Evolutionary conservation across 441 rosid species (phyloP), one percentile per base, ranked within the genome.

Genomic region (Gossypium schwendimanii): DNA sequence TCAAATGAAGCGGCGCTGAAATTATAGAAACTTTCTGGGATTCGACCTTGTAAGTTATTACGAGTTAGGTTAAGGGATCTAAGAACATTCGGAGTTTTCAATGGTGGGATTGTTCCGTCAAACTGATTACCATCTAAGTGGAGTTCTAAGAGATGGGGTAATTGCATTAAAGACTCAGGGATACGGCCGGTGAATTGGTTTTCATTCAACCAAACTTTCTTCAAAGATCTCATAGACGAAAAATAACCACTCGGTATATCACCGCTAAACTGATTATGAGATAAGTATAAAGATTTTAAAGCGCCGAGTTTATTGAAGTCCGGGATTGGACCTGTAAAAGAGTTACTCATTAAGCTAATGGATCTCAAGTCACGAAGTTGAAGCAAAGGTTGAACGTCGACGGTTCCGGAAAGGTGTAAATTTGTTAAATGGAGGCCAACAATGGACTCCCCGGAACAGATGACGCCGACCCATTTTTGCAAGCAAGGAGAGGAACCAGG

Each of bases 41-140:
- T 91, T 78, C 81, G 70, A 12, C 97, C 97, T 69, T 83, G 87
- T 6, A 94, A 81, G 10, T 81, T 72, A 82, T 94, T 94, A 64
- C 71, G n/a, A 8, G 98, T 83, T 23, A 94, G 9, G 74, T 90
- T 83, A 4, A 94, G 14, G 0, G 91, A 85, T 17, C 41, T 62
- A 2, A 89, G 1, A 45, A 62, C 36, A 26, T 80, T 54, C 7
- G 78, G 78, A 1, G 62, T 61, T 65, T 76, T 79, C 62, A 85
- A 59, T 5, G 80, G 53, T 0, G 94, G 96, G 20, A 94, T 86
- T 39, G 59, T 4, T 31, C 95, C 97, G 2, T 87, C 77, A 80
- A 91, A 91, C 10, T 78, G 83, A 73, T 94, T 94, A 0, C 78
- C 80, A 74, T 94, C 94, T 14, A 91, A 83, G 69, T 94, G 93